Evolutionary conservation across 306 rosid species (phyloP), one percentile per base, ranked within the genome.

Genomic region (Fragaria ananassa): DNA sequence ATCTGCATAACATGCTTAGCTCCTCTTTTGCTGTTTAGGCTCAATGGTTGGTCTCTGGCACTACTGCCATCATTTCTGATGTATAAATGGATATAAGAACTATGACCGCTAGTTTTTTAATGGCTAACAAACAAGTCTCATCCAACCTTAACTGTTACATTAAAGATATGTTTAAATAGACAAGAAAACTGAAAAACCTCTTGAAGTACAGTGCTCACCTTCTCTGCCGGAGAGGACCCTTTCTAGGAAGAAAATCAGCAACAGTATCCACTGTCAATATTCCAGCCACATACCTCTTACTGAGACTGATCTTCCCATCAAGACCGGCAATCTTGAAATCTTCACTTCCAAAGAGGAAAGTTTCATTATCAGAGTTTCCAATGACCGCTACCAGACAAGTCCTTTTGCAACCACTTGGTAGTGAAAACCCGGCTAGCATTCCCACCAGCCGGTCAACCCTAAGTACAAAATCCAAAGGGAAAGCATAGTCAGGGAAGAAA

Each of bases 201-300:
- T 72, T 11, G 18, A 66, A 72, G 41, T 2, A 11, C 13, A 23
- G 57, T 57, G 65, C 87, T 81, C 65, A 93, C 99, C 99, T 91
- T 86, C 93, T 89, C 76, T 87, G 89, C 54, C 91, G 88, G 46
- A 92, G 77, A 4, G 93, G 93, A 56, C 98, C 98, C 74, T 82
- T 96, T 79, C 96, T 85, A 1, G 97, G 98, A 11, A 92, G 93
- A 87, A 96, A 96, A 57, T 92, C 99, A 21, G 96, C 99, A 44
- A 96, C 98, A 2, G 99, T 96, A 78, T 92, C 99, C 1, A 96
- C 87, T 0, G 99, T 96, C 74, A 96, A 86, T 72, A 96, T 92
- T 74, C 99, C 99, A 62, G 97, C 88, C 51, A 96, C 98, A 76
- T 89, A 92, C 50, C 99, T 96, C 82, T 80, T 92, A 81, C 79